Evolutionary conservation across 805 yeast species (phyloP), one percentile per base, ranked within the genome.

Genomic region (Alloascoidea hylecoeti): DNA sequence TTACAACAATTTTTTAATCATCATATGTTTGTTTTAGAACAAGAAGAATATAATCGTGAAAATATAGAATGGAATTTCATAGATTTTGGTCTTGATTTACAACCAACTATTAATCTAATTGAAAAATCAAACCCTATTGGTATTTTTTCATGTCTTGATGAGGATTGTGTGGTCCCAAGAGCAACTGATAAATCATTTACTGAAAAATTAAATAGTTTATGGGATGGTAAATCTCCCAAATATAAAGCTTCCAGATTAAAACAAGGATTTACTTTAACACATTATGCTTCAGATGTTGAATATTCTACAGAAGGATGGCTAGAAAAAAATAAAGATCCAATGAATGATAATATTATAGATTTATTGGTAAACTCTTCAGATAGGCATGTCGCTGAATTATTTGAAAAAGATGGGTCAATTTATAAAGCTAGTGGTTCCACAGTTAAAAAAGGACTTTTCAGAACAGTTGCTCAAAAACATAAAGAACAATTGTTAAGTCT

Each of bases 1-100:
- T 68, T 92, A 44, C 98, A 92, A 63, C 98, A 92, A 58, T 92
- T 89, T 55, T 92, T 92, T 57, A 92, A 92, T 58, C 96, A 92
- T 54, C 75, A 89, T 56, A 92, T 96, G 44, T 73, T 92, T 58
- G 94, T 92, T 50, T 82, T 95, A 1, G 98, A 92, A 59, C 98
- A 92, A 61, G 97, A 92, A 48, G 97, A 92, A 53, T 92, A 92
- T 51, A 85, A 84, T 36, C 78, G 80, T 47, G 98, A 92, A 57
- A 78, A 85, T 55, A 94, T 92, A 52, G 78, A 85, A 55, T 92
- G 98, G 98, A 67, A 73, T 39, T 89, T 78, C 47, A 79, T 89
- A 37, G 98, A 92, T 53, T 92, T 86, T 58, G 98, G 98, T 13
- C 81, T 78, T 43, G 96, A 92, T 55, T 64, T 92, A 40, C 95